Evolutionary conservation across 805 yeast genomes (phyloP), one percentile per base, ranked within the genome.

Genomic region (Candida saitoana): DNA sequence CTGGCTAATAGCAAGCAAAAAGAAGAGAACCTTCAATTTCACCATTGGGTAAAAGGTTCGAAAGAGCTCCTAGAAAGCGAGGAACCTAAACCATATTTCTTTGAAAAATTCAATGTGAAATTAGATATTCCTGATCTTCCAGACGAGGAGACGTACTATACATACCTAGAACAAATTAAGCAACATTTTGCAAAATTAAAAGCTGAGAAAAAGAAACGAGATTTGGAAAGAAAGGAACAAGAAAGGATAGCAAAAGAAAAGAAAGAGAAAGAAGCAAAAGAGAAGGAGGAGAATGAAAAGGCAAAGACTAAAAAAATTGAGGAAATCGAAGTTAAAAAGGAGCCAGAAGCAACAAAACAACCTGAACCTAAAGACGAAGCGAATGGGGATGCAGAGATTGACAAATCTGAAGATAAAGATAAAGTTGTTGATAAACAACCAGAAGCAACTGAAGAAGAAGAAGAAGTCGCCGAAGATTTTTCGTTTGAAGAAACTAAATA

Each of bases 1-100:
- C 71, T 66, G 4, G 67, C 73, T 6, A 80, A 80, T 47, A 63
- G 65, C 4, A 72, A 80, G 0, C 67, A 84, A 42, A 54, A 50
- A 3, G 82, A 77, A 36, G 79, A 82, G 18, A 67, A 65, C 33
- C 49, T 61, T 15, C 46, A 50, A 4, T 69, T 91, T 32, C 67
- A 70, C 43, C 98, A 93, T 62, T 93, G 99, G 98, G 90, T 82
- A 2, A 80, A 86, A 46, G 96, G 93, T 0, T 67, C 82, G 2
- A 74, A 70, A 37, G 81, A 73, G 38, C 52, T 65, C 3, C 51
- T 67, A 40, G 67, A 62, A 39, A 61, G 59, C 29, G 63, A 52
- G 30, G 53, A 50, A 46, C 47, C 46, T 14, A 62, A 56, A 35
- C 79, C 82, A 2, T 85, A 86, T 54, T 65, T 75, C 35, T 93